Percentiles rank a stretch among this genome's conserved stretches.
Conservation (phyloP, 2,329 filamentous ascomycete genomes). For the Curvularia lunata region DNA sequence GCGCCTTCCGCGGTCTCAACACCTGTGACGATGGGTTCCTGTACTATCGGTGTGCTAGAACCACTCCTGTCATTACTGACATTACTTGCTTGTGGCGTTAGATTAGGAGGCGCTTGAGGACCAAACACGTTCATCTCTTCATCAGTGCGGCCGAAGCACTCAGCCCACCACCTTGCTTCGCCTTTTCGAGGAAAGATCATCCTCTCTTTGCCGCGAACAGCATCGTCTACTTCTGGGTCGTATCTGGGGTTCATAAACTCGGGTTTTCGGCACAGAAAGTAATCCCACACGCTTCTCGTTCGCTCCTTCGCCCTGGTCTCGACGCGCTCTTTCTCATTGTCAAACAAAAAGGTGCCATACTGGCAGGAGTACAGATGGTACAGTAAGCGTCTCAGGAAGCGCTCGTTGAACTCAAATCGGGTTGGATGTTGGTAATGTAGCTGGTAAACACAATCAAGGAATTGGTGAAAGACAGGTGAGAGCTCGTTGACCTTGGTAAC, state of each 20-base stretch:
- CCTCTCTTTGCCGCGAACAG: constrained; percentile 77
- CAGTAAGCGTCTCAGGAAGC: constrained; percentile 84
- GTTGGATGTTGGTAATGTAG: constrained; percentile 82
- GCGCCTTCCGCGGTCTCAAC: constrained; percentile 43
- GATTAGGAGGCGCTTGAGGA: constrained; percentile 32
- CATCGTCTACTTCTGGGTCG: constrained; percentile 76
- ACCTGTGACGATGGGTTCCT: constrained; percentile 46
- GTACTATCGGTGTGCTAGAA: constrained; percentile 34
- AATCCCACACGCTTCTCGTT: constrained; percentile 92
- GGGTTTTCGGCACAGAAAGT: constrained; percentile 80
- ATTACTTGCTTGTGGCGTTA: constrained; percentile 40
- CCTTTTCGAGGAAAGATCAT: constrained; percentile 79
- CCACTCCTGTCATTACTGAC: constrained; percentile 33
- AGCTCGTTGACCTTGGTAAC: constrained; percentile 87
- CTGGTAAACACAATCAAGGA: constrained; percentile 93
- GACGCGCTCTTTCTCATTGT: constrained; percentile 86
- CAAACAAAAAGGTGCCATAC: constrained; percentile 95
- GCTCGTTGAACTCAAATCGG: constrained; percentile 95
- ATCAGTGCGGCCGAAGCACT: constrained; percentile 83
- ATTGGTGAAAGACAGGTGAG: constrained; percentile 96
- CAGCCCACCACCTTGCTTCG: constrained; percentile 92
- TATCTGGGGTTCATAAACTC: constrained; percentile 87
- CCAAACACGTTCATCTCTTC: constrained; percentile 83
- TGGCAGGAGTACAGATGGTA: constrained; percentile 97
- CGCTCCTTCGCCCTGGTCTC: constrained; percentile 72